Evolutionary conservation across 306 rosid species (phyloP), one percentile per base, ranked within the genome.

Genomic region (Sophora flavescens): DNA sequence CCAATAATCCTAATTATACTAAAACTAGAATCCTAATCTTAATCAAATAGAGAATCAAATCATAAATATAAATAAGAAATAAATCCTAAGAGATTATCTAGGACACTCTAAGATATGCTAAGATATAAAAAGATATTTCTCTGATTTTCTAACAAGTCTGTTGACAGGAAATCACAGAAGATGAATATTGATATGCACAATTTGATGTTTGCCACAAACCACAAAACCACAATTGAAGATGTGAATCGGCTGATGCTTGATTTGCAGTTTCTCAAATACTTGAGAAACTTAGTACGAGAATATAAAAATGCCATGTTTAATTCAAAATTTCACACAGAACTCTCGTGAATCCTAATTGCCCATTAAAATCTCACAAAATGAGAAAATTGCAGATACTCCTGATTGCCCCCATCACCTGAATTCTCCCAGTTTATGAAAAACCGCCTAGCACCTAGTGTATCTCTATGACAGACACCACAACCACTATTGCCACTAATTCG

Each of bases 141-240:
- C n/a, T n/a, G n/a, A n/a, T n/a, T n/a, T n/a, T n/a, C n/a, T n/a
- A n/a, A n/a, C n/a, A n/a, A n/a, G n/a, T 22, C 22, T 22, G 22
- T 22, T 22, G 22, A 22, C 22, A 22, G 22, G 22, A 22, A 22
- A 22, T 22, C 22, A 22, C 22, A 72, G 12, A 57, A 63, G 36
- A 68, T 60, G 59, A 59, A 59, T 48, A 44, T 59, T 63, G 47
- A 36, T 26, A 14, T 41, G 9, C 33, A 47, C 32, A 44, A 22
- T 28, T 51, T 61, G 84, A 45, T 50, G 78, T 82, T 63, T 26
- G 15, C 70, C 63, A 47, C 5, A 70, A 82, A 50, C 52, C 59
- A 68, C 42, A 35, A 42, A 42, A 50, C 30, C 59, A 68, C 35
- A 48, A 30, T 41, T 35, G 18, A 69, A 75, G 64, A 38, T 69